Base-by-base conservation (phyloP, 2,329 filamentous ascomycete genomes). In the Colletotrichum sansevieriae region DNA sequence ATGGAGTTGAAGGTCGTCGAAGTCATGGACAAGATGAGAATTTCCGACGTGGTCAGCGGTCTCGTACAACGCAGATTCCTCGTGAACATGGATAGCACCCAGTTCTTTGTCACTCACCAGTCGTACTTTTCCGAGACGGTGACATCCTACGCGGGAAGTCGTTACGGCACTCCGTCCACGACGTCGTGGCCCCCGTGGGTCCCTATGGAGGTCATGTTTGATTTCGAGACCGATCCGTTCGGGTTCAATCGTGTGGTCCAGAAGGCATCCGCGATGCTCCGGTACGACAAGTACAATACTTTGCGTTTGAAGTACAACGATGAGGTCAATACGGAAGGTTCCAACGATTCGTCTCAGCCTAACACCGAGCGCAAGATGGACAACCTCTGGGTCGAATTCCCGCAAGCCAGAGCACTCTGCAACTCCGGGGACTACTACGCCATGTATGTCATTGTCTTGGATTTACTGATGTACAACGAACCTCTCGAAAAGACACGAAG, bases 1-100 rank as follows among this genome's bases (percentile, higher is more conserved):
- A 99, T 99, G 94, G 95, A 98, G 78, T 88, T 98, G 65, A 98
- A 98, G 82, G 92, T 99, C 11, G 89, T 99, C 20, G 95, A 98
- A 72, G 95, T 99, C 74, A 97, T 98, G 71, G 96, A 99, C 81
- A 98, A 97, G 80, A 91, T 94, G 75, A 89, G 96, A 70, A 89
- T 98, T 65, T 95, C 90, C 55, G 96, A 99, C 77, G 91, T 93
- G 73, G 94, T 99, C 75, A 97, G 94, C 75, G 97, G 96, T 62
- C 87, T 99, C 52, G 95, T 99, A 1, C 97, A 99, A 78, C 92
- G 95, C 43, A 92, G 96, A 8, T 98, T 98, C 82, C 89, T 95
- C 33, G 90, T 98, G 71, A 93, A 94, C 73, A 98, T 98, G 92
- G 96, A 99, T 80, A 97, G 95, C 76, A 92, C 97, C 33, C 96